Base-by-base conservation (phyloP, 2,329 filamentous ascomycete species). In the Didymella pomorum region DNA sequence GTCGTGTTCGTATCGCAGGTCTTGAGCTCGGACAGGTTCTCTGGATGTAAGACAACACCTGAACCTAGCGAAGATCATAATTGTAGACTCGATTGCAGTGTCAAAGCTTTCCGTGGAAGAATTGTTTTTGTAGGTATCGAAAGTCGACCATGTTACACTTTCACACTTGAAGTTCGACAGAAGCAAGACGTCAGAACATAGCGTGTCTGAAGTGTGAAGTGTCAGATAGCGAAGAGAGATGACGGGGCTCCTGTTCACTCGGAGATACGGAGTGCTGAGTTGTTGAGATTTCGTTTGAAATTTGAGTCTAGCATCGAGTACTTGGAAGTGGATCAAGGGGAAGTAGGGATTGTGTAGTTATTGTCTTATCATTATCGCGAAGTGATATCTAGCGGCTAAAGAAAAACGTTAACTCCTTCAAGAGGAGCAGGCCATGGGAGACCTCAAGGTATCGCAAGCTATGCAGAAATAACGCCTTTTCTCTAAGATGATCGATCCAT, bases 391-490 rank as follows among this genome's bases (percentile, higher is more conserved):
- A 54, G 8, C 45, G 56, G 56, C 44, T 54, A 29, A 58, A 55
- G n/a, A 33, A 50, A 57, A 60, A 52, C 57, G 39, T 63, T 42
- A 60, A 37, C 58, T 65, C 57, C 42, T 44, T 43, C 25, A 3
- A 16, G 16, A 58, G 37, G 44, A 45, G 33, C 10, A 42, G 50
- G 52, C 58, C 58, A 18, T 58, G 14, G 51, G 21, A 52, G 57
- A 46, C 66, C 56, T 55, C 35, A 31, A 65, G 66, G 64, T 67
- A 65, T 69, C 63, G 60, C 65, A 66, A 52, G 50, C 67, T 56
- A 68, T 69, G 62, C 64, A 64, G 56, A 58, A 58, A 42, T 60
- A 64, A 64, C 59, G 56, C 62, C 59, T 47, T 52, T 60, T 58
- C 49, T 51, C 41, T 53, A 50, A 51, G 50, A 57, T 60, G 46